Percentiles rank a stretch among this genome's conserved stretches.
Evolutionary conservation across 805 yeast genomes (phyloP).

Genomic region (Sugiyamaella marilandica): DNA sequence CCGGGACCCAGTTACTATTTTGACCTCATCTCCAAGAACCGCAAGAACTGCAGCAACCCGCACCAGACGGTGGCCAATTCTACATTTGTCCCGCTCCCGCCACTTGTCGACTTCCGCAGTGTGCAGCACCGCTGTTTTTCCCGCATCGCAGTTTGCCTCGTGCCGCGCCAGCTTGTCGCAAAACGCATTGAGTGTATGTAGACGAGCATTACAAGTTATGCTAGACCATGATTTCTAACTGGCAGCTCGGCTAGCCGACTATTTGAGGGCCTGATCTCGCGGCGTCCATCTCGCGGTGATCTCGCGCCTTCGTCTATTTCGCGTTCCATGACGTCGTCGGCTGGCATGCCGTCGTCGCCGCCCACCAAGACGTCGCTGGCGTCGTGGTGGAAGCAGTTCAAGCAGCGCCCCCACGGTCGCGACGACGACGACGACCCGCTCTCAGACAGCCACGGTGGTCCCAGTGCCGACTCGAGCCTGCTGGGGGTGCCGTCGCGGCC

Average conservation of each 20-base stretch:
- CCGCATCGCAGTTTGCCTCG: too few relatives aligned
- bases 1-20: background rate
- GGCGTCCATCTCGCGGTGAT: background rate
- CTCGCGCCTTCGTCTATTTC: background rate
- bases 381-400: constrained; percentile 43
- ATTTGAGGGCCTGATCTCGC: background rate
- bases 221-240: too few relatives aligned
- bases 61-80: too few relatives aligned
- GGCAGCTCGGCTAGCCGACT: background rate
- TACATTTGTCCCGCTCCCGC: too few relatives aligned
- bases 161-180: too few relatives aligned
- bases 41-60: too few relatives aligned
- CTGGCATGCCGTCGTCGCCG: constrained; percentile 20
- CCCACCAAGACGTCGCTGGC: constrained; percentile 34
- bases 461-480: background rate
- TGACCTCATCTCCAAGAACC: background rate
- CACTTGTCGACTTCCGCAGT: too few relatives aligned
- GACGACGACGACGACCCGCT: constrained; percentile 3
- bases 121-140: too few relatives aligned
- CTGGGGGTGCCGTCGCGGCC: constrained; percentile 24
- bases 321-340: background rate
- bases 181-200: too few relatives aligned
- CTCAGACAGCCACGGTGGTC: background rate
- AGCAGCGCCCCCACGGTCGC: constrained; percentile 17
- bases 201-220: too few relatives aligned